Percentiles rank a stretch among this genome's conserved stretches.
Conservation (phyloP, 768 basidiomycete genomes). For the Hygrocybe punicea region DNA sequence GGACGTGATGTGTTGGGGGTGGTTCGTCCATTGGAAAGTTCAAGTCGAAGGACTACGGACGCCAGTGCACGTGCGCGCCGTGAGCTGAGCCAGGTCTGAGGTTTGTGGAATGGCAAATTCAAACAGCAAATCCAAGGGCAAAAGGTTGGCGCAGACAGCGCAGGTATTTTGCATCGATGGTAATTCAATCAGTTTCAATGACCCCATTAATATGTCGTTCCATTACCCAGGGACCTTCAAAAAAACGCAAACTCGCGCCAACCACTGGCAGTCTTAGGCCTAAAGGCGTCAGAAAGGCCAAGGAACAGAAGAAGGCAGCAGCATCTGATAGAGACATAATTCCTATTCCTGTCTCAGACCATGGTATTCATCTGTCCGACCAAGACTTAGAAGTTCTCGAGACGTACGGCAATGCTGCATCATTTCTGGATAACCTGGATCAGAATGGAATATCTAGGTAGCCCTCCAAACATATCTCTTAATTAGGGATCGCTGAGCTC, state of each 20-base stretch:
- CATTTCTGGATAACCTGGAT: constrained; percentile 73
- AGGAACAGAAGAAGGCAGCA: constrained; percentile 52
- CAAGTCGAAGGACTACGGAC: not conserved
- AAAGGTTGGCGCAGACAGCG: constrained; percentile 34
- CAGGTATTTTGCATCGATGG: constrained; percentile 10
- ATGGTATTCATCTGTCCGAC: constrained; percentile 60
- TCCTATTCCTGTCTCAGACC: constrained; percentile 56
- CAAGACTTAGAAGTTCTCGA: constrained; percentile 65
- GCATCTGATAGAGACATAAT: constrained; percentile 58
- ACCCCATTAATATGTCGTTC: not conserved
- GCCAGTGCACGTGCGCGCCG: too few relatives aligned
- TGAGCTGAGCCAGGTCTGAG: too few relatives aligned
- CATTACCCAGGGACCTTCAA: constrained; percentile 41
- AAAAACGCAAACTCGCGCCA: constrained; percentile 58
- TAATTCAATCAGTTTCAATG: not conserved
- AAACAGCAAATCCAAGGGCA: constrained; percentile 14
- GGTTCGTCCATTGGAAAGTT: constrained; percentile 37
- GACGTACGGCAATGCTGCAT: constrained; percentile 57
- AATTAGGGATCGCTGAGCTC: not conserved
- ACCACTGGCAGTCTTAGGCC: constrained; percentile 18
- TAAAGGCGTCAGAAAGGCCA: constrained; percentile 24
- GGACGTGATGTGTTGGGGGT: constrained; percentile 62
- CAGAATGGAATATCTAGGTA: constrained; percentile 77
- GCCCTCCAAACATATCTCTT: constrained; percentile 20
- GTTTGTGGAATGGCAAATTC: too few relatives aligned